A percentile compares a stretch with the other conserved stretches of the same genome.
These are phyloP conservation scores for Helianthus tuberosus DNA, from an alignment of 129 eudicot genomes.

Conservation along the genomic window DNA sequence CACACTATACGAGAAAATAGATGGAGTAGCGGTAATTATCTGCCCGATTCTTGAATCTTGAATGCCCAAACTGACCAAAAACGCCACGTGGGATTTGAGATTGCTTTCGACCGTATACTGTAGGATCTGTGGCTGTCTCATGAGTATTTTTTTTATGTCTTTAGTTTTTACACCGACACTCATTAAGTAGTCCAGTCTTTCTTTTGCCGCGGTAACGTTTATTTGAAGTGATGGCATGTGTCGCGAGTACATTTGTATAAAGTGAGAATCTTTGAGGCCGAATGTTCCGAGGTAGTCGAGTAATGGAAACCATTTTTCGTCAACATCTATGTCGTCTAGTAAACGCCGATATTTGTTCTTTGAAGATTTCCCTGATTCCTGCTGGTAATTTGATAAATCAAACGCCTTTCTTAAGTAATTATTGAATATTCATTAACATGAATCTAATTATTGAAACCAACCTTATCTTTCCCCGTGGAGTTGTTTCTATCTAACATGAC, in stretches of 20 bases:
- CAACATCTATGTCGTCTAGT: conserved; percentile 71
- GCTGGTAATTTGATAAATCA: conserved; percentile 35
- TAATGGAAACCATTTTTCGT: conserved; percentile 77
- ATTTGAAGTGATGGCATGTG: conserved; percentile 89
- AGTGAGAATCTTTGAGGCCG: conserved; percentile 84
- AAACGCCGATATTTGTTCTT: conserved; percentile 54
- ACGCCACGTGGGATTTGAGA: conserved; percentile 86
- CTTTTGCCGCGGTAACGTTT: conserved; percentile 71
- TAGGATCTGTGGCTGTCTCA: conserved; percentile 90
- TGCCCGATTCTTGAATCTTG: conserved; percentile 85
- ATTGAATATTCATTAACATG: not conserved
- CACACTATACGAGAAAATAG: conserved; percentile 82
- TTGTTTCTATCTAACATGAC: conserved; percentile 23
- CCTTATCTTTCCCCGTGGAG: conserved; percentile 43
- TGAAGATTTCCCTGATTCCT: conserved; percentile 45
- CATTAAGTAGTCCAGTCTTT: conserved; percentile 77
- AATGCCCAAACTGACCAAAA: conserved; percentile 77
- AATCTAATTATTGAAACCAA: conserved; percentile 18
- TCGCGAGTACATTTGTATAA: conserved; percentile 82
- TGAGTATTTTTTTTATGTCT: conserved; percentile 76
- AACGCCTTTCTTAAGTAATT: not conserved
- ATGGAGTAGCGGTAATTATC: conserved; percentile 87
- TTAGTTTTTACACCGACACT: conserved; percentile 78
- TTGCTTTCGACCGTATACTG: conserved; percentile 80
- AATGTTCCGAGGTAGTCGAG: conserved; percentile 84